A percentile compares a stretch with the other conserved stretches of the same genome.
Conservation (phyloP, 192 early-diverging fungal genomes). For the Podila horticola region DNA sequence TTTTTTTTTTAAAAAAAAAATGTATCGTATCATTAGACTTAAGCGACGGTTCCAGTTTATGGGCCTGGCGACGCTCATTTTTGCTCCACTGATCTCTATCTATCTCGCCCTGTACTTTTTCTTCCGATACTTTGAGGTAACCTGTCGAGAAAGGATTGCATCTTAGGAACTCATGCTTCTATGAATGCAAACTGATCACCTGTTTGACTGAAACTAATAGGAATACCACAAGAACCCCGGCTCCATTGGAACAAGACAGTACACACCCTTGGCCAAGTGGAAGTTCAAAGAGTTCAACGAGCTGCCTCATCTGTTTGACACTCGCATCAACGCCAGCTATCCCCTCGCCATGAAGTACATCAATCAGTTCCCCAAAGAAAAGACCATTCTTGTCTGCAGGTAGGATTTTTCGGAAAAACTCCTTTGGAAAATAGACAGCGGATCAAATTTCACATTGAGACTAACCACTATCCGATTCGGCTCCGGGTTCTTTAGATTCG, state of each 20-base stretch:
- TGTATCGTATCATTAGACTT: conserved; percentile 60
- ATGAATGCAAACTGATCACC: too few relatives aligned
- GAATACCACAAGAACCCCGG: conserved; percentile 86
- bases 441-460: too few relatives aligned
- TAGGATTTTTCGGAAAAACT: conserved; percentile 16
- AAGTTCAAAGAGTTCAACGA: conserved; percentile 99
- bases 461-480: background rate
- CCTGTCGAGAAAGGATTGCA: conserved; percentile 1
- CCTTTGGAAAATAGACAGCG: too few relatives aligned
- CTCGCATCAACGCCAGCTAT: conserved; percentile 79
- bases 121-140: conserved; percentile 94
- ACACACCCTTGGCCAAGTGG: conserved; percentile 89
- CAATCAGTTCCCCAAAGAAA: conserved; percentile 89
- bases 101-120: conserved; percentile 87
- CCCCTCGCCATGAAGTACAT: conserved; percentile 85
- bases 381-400: conserved; percentile 79
- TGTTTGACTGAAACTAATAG: conserved; percentile 53
- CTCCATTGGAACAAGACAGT: conserved; percentile 80
- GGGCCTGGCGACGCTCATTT: conserved; percentile 85
- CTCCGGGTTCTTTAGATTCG: conserved; percentile 64
- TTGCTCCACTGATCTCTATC: conserved; percentile 88
- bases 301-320: conserved; percentile 88
- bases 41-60: conserved; percentile 86
- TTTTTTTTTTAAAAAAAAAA: too few relatives aligned
- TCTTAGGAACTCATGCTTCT: background rate